Base-by-base conservation (phyloP, 805 yeast species). In the Kurtzmaniella fragi region DNA sequence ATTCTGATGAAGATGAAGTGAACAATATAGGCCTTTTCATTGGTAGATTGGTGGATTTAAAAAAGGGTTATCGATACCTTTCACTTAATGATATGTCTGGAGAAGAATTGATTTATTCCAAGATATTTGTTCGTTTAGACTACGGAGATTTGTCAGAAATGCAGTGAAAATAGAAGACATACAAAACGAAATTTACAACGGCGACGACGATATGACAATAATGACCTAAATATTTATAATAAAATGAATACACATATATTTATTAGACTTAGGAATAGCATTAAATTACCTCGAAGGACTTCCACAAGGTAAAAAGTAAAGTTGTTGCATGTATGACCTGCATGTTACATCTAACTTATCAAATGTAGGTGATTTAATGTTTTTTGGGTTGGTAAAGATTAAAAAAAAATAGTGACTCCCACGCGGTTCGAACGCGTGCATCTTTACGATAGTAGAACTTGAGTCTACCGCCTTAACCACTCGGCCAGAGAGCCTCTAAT, bases 21-120 rank as follows among this genome's bases (percentile, higher is more conserved):
- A 48, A 49, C 5, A 54, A 58, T 5, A 54, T 76, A 47, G 96
- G 96, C 1, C 67, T 73, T 7, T 67, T 74, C 41, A 80, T 85
- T 16, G 64, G 75, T 13, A 79, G 82, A 41, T 53, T 91, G 29
- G 66, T 70, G n/a, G 72, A 79, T 44, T 53, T 93, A 46, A 80
- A 78, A 34, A 70, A 72, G 37, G 99, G 99, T 0, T 93, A 82
- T 59, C 71, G 97, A 35, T 93, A 88, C 53, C 59, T 89, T 12
- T 88, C 90, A 0, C 59, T 93, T 11, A 78, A 75, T 52, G 96
- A 87, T 56, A 50, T 70, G 20, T 78, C 80, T 44, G 98, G 99
- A 2, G 96, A 90, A 55, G 87, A 82, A 51, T 59, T 70, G 31
- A 61, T 75, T 13, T 73, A 73, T 47, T 71, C 80, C 7, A 67